Base-by-base conservation (phyloP, 805 yeast species). In the Yarrowia hollandica region DNA sequence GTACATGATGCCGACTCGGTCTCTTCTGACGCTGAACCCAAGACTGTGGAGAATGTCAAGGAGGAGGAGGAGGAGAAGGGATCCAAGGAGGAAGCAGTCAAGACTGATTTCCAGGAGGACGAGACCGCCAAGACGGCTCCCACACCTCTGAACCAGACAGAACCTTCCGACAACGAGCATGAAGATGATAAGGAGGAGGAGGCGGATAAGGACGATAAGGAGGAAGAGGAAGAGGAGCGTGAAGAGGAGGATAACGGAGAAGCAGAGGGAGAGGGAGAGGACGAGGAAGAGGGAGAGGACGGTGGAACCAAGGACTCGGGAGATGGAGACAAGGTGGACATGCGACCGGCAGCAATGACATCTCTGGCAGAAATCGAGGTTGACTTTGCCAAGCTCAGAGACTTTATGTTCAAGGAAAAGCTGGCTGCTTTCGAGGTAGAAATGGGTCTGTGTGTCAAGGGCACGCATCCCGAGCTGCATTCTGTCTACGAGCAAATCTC, bases 391-490 rank as follows among this genome's bases (percentile, higher is more conserved):
- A 78, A 81, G 62, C 76, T 92, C 60, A 82, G 97, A 63, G 97
- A 94, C 70, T 80, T 81, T 66, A 75, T 94, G 52, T 92, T 87
- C 71, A 90, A 86, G 62, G 96, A 90, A 69, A 91, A 89, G 69
- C 74, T 91, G 67, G 76, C 80, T 33, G 81, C 88, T 62, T 78
- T 88, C 63, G 88, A 89, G 64, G 85, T 86, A 42, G 99, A 94
- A 70, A 75, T 92, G 62, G 86, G 86, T 66, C 81, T 92, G 79
- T 91, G 98, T 73, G 74, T 85, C 30, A 86, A 85, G 63, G 97
- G 97, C 11, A 81, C 90, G 18, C 99, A 94, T 71, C 98, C 98
- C 0, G 97, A 91, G 66, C 78, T 92, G 59, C 79, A 88, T 34
- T 79, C 81, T 48, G 86, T 87, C 58, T 82, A 86, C 69, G 79